phyloP scores from a whole-genome alignment of 768 basidiomycete species.

The Crassisporium funariophilum region DNA sequence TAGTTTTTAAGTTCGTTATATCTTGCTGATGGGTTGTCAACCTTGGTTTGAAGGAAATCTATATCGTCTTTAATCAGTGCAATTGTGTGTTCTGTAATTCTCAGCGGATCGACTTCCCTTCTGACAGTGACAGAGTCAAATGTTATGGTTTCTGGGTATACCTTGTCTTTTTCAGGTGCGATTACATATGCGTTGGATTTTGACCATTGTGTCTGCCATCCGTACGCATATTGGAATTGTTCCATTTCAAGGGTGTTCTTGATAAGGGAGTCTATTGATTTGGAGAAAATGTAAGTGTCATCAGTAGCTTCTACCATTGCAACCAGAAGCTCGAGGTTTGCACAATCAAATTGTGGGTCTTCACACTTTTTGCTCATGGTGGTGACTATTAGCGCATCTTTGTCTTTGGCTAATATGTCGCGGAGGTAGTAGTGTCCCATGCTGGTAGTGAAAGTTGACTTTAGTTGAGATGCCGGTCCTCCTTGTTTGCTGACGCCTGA shows the following conservation, averaged over 20 bases:
- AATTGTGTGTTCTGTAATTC: neutral
- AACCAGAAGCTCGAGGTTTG: slow-evolving; percentile 6
- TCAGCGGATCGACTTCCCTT: slow-evolving; percentile 28
- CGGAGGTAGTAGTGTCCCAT: slow-evolving; percentile 16
- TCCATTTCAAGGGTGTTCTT: slow-evolving; percentile 15
- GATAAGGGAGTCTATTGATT: neutral
- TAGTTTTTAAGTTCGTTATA: slow-evolving; percentile 6
- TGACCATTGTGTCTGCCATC: slow-evolving; percentile 19
- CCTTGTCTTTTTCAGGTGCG: neutral
- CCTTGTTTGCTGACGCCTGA: slow-evolving; percentile 20
- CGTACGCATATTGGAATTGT: slow-evolving; percentile 16
- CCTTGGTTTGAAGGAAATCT: slow-evolving; percentile 24
- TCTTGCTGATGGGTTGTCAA: slow-evolving; percentile 21
- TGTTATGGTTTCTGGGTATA: neutral
- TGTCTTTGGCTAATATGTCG: slow-evolving; percentile 7
- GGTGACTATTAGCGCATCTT: slow-evolving; percentile 6
- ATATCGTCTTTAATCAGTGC: slow-evolving; percentile 19
- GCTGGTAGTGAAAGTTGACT: slow-evolving; percentile 21
- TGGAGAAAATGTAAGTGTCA: slow-evolving; percentile 20
- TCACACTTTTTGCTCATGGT: neutral
- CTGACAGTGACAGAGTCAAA: slow-evolving; percentile 12
- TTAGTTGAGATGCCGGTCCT: slow-evolving; percentile 20
- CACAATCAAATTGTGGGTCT: slow-evolving; percentile 17
- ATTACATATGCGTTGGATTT: slow-evolving; percentile 17
- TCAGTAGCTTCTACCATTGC: slow-evolving; percentile 28